These are phyloP conservation scores for Saprolegnia diclina DNA, from an alignment of 352 stramenopile genomes.

Conservation along the genomic window DNA sequence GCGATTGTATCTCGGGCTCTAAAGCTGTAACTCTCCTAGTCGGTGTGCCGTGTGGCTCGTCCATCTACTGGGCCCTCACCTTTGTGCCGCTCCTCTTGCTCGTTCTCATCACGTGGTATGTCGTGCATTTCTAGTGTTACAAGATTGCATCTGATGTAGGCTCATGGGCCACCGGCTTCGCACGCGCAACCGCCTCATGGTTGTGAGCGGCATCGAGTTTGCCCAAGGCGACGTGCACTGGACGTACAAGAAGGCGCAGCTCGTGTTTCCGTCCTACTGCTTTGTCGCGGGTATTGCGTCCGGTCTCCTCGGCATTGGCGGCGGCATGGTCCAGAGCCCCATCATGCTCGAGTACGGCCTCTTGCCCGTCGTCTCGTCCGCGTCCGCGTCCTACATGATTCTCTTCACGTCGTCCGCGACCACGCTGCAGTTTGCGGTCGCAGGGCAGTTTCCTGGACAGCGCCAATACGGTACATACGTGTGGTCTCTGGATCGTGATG, in stretches of 20 bases:
- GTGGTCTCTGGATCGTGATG: too few relatives aligned
- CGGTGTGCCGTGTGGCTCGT: slow-evolving; percentile 90
- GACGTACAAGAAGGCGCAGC: slow-evolving; percentile 71
- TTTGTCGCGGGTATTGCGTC: slow-evolving; percentile 91
- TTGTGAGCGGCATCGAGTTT: slow-evolving; percentile 71
- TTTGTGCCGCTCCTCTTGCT: slow-evolving; percentile 75
- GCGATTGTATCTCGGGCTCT: background rate
- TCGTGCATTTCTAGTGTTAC: slow-evolving; percentile 28
- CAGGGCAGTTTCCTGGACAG: slow-evolving; percentile 64
- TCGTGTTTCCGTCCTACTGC: slow-evolving; percentile 91
- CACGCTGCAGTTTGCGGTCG: slow-evolving; percentile 83
- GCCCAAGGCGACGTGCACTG: slow-evolving; percentile 93
- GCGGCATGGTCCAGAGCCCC: slow-evolving; percentile 94
- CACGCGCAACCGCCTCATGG: slow-evolving; percentile 63
- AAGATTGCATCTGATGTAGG: slow-evolving; percentile 28
- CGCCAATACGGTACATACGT: slow-evolving; percentile 41
- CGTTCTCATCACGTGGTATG: slow-evolving; percentile 35
- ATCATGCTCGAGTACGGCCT: slow-evolving; percentile 98
- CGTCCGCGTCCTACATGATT: slow-evolving; percentile 90
- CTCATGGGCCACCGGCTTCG: slow-evolving; percentile 53
- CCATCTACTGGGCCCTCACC: slow-evolving; percentile 91
- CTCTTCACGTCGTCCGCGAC: slow-evolving; percentile 90
- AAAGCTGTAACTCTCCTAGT: slow-evolving; percentile 34
- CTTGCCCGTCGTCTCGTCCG: slow-evolving; percentile 77
- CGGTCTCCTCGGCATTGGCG: slow-evolving; percentile 93